Base-by-base conservation (phyloP, 2,329 filamentous ascomycete genomes). In the Apiospora saccharicola region DNA sequence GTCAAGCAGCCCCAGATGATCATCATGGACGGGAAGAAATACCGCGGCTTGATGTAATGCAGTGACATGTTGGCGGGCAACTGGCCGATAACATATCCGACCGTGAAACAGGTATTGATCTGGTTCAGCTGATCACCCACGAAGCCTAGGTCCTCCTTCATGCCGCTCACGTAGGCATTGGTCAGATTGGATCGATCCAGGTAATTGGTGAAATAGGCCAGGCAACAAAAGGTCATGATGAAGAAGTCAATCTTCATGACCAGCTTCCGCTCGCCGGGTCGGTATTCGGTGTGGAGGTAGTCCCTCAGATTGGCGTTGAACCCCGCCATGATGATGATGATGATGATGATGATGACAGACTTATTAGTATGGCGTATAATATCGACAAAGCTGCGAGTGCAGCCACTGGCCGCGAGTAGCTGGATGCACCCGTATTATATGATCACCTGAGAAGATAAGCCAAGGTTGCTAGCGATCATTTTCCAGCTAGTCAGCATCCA, bases 1-100 rank as follows among this genome's bases (percentile, higher is more conserved):
- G 91, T 93, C 37, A 93, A 80, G 0, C 85, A 83, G 2, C 88
- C 90, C 91, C 91, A 93, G 72, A 89, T 77, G 26, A 91, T 72
- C 87, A 91, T 91, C 86, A 90, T 91, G 41, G 83, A 76, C 0
- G 90, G 90, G 76, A 91, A 91, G 83, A 89, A 92, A 73, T 89
- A 83, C n/a, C 90, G 85, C 2, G 90, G 91, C 69, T 86, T 86
- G 73, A 93, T 78, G 75, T 91, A 90, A 78, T 92, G 88, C 3
- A 93, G 83, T 3, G 89, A 89, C 12, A 92, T 79, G 76, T 91
- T 91, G 70, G 86, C 88, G 0, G 90, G 90, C 22, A 92, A 82
- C 78, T 92, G 90, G 0, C 90, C 90, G 4, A 91, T 70, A 34
- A 41, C 34, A n/a, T 41, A 53, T 13, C 84, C 84, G 49, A 85